These are phyloP conservation scores for Rubia tinctorum DNA, from an alignment of 305 asterid species.

Conservation along the genomic window DNA sequence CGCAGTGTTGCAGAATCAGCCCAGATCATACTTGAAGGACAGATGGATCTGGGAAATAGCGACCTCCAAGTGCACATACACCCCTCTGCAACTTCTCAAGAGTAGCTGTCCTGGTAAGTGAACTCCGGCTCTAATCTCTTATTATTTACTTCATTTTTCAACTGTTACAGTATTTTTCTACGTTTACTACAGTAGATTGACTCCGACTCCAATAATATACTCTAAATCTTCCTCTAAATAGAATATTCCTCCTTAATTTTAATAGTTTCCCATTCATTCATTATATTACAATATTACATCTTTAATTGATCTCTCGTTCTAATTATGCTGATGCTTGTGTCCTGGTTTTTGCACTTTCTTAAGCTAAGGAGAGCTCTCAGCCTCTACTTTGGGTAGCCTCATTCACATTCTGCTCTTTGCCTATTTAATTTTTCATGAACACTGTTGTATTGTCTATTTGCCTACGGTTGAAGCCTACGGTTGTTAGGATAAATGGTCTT, in stretches of 20 bases:
- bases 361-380: too few relatives aligned
- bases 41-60: neutral
- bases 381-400: neutral
- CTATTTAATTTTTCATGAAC: too few relatives aligned
- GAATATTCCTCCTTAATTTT: too few relatives aligned
- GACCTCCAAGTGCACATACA: neutral
- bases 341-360: neutral
- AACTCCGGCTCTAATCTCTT: neutral
- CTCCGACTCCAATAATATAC: too few relatives aligned
- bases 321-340: neutral
- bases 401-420: too few relatives aligned
- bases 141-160: too few relatives aligned
- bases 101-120: neutral
- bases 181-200: too few relatives aligned
- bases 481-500: slow-evolving; percentile 88
- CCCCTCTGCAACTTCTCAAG: neutral
- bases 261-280: too few relatives aligned
- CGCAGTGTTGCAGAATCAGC: neutral
- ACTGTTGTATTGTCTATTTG: too few relatives aligned
- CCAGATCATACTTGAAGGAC: neutral
- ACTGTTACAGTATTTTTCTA: neutral
- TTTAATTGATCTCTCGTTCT: neutral
- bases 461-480: slow-evolving; percentile 57
- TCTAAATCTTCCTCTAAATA: too few relatives aligned
- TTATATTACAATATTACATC: too few relatives aligned